A percentile compares a stretch with the other conserved stretches of the same genome.
Evolutionary conservation across 2,329 filamentous ascomycete genomes (phyloP).

Genomic region (Colletotrichum scovillei): DNA sequence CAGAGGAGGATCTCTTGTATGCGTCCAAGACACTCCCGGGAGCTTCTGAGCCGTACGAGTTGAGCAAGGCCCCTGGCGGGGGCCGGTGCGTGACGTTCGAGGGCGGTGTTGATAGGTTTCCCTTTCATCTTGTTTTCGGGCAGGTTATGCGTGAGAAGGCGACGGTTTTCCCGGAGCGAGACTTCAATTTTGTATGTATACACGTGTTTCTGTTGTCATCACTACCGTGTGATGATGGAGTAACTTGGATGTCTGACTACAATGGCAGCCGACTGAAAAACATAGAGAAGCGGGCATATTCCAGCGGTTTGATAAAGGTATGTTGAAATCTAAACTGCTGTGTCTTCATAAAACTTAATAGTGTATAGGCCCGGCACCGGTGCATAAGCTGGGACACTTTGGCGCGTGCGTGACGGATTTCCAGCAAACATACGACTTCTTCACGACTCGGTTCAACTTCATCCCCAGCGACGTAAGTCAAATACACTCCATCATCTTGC

Average conservation of each 20-base stretch:
- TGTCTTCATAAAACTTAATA: too few species aligned
- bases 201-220: too few species aligned
- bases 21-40: slow-evolving; percentile 59
- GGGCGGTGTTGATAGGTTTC: slow-evolving; percentile 65
- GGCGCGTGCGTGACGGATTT: slow-evolving; percentile 65
- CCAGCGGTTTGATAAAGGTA: slow-evolving; percentile 47
- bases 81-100: slow-evolving; percentile 64
- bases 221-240: too few species aligned
- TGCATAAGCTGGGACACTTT: slow-evolving; percentile 67
- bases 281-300: slow-evolving; percentile 56
- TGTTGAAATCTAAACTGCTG: too few species aligned
- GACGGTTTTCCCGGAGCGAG: slow-evolving; percentile 51
- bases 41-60: slow-evolving; percentile 60
- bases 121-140: slow-evolving; percentile 67
- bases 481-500: background rate
- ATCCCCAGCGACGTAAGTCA: slow-evolving; percentile 58
- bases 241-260: background rate
- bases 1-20: slow-evolving; percentile 63
- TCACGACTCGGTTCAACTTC: slow-evolving; percentile 61
- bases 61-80: slow-evolving; percentile 62
- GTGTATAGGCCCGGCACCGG: slow-evolving; percentile 53
- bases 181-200: slow-evolving; percentile 57
- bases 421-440: slow-evolving; percentile 61
- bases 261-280: slow-evolving; percentile 51
- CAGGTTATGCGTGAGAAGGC: slow-evolving; percentile 54